Evolutionary conservation across 139 green algal species (phyloP), one percentile per base, ranked within the genome.

Genomic region (Chlamydomonas urium): DNA sequence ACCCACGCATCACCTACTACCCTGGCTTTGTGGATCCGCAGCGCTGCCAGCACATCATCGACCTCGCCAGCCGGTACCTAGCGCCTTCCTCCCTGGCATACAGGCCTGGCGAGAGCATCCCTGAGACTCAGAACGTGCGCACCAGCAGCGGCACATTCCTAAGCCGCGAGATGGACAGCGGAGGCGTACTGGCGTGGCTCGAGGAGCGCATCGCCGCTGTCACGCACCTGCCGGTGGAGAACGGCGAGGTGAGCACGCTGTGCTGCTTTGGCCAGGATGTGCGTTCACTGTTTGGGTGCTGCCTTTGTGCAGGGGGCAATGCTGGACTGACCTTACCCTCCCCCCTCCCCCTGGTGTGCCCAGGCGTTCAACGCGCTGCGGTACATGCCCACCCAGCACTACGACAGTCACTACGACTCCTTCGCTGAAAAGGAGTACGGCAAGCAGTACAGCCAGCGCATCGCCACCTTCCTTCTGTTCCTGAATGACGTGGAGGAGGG

Each of bases 391-490:
- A 61, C 75, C 59, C 81, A 87, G 74, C 81, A 87, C 69, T 90
- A 90, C 72, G 76, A 87, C 47, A 81, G 70, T 1, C 84, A 90
- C 79, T 79, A 81, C 65, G 83, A 88, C 62, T 66, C 60, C 32
- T 88, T 88, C 50, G 74, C 83, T 50, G 5, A 62, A 2, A 37
- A 67, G 38, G 56, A 66, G 21, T 88, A 75, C 74, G 85, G 87
- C 0, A 74, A 79, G 3, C 87, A 93, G 72, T 23, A 35, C 48
- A 88, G 79, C 38, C 82, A 92, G 69, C 73, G 90, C 62, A 87
- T 95, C 56, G 87, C 87, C 3, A 95, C 90, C 1, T 65, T 94
- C 6, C 84, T 96, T 26, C 53, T 91, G 14, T 93, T 92, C 69
- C 77, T 96, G 35, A 75, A 68, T 3, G 82, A 90, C 26, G 78